Evolutionary conservation across 2,329 filamentous ascomycete species (phyloP).

Genomic region (Metarhizium album): DNA sequence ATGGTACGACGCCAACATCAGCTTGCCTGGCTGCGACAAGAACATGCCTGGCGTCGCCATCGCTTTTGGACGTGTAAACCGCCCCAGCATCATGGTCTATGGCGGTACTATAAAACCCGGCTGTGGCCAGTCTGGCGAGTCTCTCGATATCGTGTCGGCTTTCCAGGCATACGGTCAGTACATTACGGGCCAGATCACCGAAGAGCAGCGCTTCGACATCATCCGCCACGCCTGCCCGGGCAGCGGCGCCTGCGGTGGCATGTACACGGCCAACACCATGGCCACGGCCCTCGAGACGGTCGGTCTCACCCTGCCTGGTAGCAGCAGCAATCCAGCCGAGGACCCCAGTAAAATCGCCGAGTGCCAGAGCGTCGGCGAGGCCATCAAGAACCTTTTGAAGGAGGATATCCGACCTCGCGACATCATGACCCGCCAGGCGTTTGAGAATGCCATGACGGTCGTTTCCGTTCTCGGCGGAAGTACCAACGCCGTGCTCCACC

Average conservation of each 20-base stretch:
- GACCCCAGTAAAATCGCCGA: constrained; percentile 61
- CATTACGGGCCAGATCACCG: constrained; percentile 80
- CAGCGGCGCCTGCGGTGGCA: constrained; percentile 63
- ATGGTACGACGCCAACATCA: constrained; percentile 97
- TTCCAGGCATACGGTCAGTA: constrained; percentile 98
- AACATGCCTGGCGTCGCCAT: constrained; percentile 95
- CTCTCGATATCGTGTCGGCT: constrained; percentile 90
- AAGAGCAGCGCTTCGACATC: constrained; percentile 87
- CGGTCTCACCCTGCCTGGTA: constrained; percentile 77
- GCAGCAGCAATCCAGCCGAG: constrained; percentile 69
- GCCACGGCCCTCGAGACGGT: constrained; percentile 84
- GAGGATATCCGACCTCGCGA: constrained; percentile 70
- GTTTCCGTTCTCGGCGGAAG: constrained; percentile 76
- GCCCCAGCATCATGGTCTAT: constrained; percentile 95
- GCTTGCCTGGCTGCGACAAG: constrained; percentile 96
- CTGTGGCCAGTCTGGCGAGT: constrained; percentile 63
- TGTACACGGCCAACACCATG: constrained; percentile 96
- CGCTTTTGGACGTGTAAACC: constrained; percentile 89
- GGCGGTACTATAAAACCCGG: constrained; percentile 90
- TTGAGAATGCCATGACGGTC: constrained; percentile 77
- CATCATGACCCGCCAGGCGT: constrained; percentile 69
- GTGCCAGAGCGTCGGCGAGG: constrained; percentile 59
- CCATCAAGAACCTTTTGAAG: constrained; percentile 62
- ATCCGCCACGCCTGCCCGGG: constrained; percentile 73
- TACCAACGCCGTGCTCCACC: constrained; percentile 75